phyloP scores from a whole-genome alignment of 805 yeast species.

The Kodamaea sagamina region DNA sequence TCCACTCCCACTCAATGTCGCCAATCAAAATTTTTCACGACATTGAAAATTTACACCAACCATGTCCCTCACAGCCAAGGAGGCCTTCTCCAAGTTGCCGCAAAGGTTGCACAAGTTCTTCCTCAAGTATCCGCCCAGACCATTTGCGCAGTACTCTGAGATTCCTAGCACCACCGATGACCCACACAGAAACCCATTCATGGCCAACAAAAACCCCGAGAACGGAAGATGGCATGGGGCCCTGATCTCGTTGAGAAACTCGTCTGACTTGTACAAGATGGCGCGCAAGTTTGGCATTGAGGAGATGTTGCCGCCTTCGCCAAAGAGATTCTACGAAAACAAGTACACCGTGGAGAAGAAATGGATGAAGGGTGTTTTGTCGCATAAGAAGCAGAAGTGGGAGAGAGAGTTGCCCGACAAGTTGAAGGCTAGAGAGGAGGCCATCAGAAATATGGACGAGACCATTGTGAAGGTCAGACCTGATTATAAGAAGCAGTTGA shows the following conservation, averaged over 20 bases:
- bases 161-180: slow-evolving; percentile 68
- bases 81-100: slow-evolving; percentile 66
- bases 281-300: slow-evolving; percentile 81
- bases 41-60: slow-evolving; percentile 5
- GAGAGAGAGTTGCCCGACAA: slow-evolving; percentile 67
- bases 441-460: slow-evolving; percentile 65
- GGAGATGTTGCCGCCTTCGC: slow-evolving; percentile 70
- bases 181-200: slow-evolving; percentile 78
- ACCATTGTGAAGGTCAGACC: slow-evolving; percentile 64
- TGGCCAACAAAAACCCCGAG: slow-evolving; percentile 80
- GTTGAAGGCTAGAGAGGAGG: slow-evolving; percentile 61
- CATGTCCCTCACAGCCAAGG: slow-evolving; percentile 36
- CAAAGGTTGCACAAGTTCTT: slow-evolving; percentile 70
- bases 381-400: slow-evolving; percentile 80
- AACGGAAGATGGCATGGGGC: slow-evolving; percentile 80
- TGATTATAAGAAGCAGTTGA: slow-evolving; percentile 40
- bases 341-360: slow-evolving; percentile 63
- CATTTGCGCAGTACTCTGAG: slow-evolving; percentile 64
- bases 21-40: slow-evolving; percentile 7
- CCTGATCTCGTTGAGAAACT: slow-evolving; percentile 75
- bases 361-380: slow-evolving; percentile 72
- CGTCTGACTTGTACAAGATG: slow-evolving; percentile 77
- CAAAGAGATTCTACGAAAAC: slow-evolving; percentile 75
- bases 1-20: background rate
- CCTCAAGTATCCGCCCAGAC: slow-evolving; percentile 80